A percentile compares a stretch with the other conserved stretches of the same genome.
These are phyloP conservation scores for Cyclocybe cylindracea DNA, from an alignment of 768 basidiomycete genomes.

Conservation along the genomic window DNA sequence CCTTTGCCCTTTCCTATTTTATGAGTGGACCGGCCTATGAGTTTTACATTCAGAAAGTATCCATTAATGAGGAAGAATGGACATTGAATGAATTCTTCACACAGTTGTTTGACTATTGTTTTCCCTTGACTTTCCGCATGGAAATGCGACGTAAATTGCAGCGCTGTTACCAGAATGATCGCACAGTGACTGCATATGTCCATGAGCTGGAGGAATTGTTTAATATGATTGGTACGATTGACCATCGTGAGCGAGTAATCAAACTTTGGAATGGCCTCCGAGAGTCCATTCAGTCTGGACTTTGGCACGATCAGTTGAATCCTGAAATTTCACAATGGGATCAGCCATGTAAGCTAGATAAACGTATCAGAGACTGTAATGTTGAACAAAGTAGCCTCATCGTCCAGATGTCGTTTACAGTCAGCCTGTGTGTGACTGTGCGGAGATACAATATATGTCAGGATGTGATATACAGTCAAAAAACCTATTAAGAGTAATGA, in stretches of 20 bases:
- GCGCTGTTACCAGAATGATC: slow-evolving; percentile 20
- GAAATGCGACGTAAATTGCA: slow-evolving; percentile 26
- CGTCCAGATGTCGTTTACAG: too few relatives aligned
- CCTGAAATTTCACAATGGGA: slow-evolving; percentile 23
- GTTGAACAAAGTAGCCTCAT: slow-evolving; percentile 16
- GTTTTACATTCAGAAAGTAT: slow-evolving; percentile 18
- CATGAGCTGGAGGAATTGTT: slow-evolving; percentile 32
- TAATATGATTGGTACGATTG: slow-evolving; percentile 26
- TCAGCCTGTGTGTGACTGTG: too few relatives aligned
- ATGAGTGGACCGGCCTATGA: slow-evolving; percentile 10
- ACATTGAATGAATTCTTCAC: slow-evolving; percentile 26
- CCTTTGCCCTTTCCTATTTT: slow-evolving; percentile 11
- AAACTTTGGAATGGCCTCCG: slow-evolving; percentile 34
- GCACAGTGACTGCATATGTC: slow-evolving; percentile 28
- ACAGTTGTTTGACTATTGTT: slow-evolving; percentile 38
- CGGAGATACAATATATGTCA: too few relatives aligned
- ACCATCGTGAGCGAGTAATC: slow-evolving; percentile 26
- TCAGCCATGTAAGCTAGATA: too few relatives aligned
- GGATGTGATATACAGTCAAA: too few relatives aligned
- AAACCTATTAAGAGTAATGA: too few relatives aligned
- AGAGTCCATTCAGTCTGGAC: slow-evolving; percentile 18
- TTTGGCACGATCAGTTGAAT: slow-evolving; percentile 27
- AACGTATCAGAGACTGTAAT: too few relatives aligned
- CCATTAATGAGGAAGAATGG: slow-evolving; percentile 26
- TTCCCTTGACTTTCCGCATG: slow-evolving; percentile 20